Evolutionary conservation across 2,329 filamentous ascomycete species (phyloP).

Genomic region (Aureobasidium leucospermi): DNA sequence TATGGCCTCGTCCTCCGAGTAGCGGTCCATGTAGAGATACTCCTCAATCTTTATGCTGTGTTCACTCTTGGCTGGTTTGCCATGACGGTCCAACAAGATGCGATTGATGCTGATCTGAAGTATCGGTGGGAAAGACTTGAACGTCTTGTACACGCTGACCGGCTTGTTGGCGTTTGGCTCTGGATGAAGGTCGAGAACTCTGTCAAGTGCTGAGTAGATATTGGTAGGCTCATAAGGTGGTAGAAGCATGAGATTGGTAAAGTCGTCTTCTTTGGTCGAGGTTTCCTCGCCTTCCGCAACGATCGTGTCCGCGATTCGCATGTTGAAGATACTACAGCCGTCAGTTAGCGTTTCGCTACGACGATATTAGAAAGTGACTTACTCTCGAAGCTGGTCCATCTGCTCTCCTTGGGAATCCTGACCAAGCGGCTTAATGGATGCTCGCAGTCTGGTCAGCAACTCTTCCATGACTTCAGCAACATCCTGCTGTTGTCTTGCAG

Average conservation of each 20-base stretch:
- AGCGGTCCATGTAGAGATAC: slow-evolving; percentile 78
- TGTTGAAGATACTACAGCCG: slow-evolving; percentile 23
- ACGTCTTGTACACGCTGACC: slow-evolving; percentile 60
- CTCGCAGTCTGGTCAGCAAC: slow-evolving; percentile 82
- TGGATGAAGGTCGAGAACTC: slow-evolving; percentile 73
- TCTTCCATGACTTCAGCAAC: slow-evolving; percentile 94
- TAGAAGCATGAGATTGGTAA: slow-evolving; percentile 57
- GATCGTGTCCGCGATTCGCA: slow-evolving; percentile 28
- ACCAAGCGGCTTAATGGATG: slow-evolving; percentile 68
- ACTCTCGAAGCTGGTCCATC: slow-evolving; percentile 47
- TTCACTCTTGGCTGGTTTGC: slow-evolving; percentile 61
- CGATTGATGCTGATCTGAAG: slow-evolving; percentile 86
- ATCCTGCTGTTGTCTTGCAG: slow-evolving; percentile 68
- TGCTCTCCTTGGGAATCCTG: slow-evolving; percentile 66
- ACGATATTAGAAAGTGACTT: slow-evolving; percentile 30
- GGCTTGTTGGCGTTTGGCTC: slow-evolving; percentile 50
- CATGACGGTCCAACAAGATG: slow-evolving; percentile 59
- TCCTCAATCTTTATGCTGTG: slow-evolving; percentile 74
- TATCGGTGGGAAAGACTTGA: slow-evolving; percentile 60
- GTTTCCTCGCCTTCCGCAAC: slow-evolving; percentile 32
- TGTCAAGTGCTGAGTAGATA: slow-evolving; percentile 78
- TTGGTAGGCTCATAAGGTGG: slow-evolving; percentile 53
- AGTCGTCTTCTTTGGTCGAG: slow-evolving; percentile 46
- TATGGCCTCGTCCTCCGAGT: slow-evolving; percentile 63
- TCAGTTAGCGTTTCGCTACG: not conserved